Evolutionary conservation across 2,329 filamentous ascomycete species (phyloP), one percentile per base, ranked within the genome.

Genomic region (Xylogone sp.): DNA sequence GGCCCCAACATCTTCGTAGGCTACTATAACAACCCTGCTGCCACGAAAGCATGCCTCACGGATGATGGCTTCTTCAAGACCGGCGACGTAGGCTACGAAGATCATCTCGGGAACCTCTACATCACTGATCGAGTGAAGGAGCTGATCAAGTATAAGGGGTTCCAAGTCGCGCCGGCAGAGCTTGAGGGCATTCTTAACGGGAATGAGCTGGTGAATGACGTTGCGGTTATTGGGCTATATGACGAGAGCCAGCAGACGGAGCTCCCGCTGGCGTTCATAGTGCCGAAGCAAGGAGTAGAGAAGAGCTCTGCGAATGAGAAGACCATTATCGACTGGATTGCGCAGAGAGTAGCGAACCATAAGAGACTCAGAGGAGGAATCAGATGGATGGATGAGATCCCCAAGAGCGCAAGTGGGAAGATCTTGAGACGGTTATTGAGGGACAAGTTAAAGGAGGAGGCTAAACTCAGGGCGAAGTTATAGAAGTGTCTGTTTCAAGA

Each of bases 91-190:
- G 88, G 89, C 6, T 85, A 88, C 58, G 80, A 87, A 59, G 88
- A 95, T 63, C 71, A 78, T 46, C 76, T 87, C 46, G 87, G 87
- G 43, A 88, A 94, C 63, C 87, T 94, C 61, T 96, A 84, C 73
- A 92, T 96, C 66, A 95, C 91, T 1, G 92, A 96, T 65, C 85
- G 91, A 8, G 75, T 89, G 42, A 90, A 88, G 72, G 79, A 83
- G 65, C 59, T 83, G 54, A 82, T 83, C 62, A 77, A 77, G 60
- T 77, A 77, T 57, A 78, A 88, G 68, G 84, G 83, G 0, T 87
- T 85, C 69, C 84, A 86, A 63, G 84, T 87, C 2, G 75, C 84
- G 0, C 84, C 84, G 0, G 84, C 84, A 2, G 83, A 87, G 64
- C 71, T 87, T 13, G 84, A 78, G 56, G 74, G 73, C 29, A 52